Evolutionary conservation across 148 eudicot species (phyloP), one percentile per base, ranked within the genome.

Genomic region (Heliosperma pusillum): DNA sequence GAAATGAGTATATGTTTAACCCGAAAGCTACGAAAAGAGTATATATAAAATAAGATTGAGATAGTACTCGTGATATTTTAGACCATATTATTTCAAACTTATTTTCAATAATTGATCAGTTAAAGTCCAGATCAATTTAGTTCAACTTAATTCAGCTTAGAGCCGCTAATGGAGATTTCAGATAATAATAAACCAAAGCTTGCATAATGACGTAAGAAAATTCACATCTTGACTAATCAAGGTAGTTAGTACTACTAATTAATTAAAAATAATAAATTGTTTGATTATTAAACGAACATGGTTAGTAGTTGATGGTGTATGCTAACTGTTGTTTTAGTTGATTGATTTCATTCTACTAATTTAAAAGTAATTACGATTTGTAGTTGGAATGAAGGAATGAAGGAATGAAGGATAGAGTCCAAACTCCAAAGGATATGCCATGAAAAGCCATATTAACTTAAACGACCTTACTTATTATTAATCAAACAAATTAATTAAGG

Each of bases 171-270:
- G 5, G 7, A 3, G 44, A 7, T 40, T 7, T 40, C 44, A 40
- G 44, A 40, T 5, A 42, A 10, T 42, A 42, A 3, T 42, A 42
- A n/a, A n/a, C n/a, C n/a, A n/a, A n/a, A n/a, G n/a, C n/a, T n/a
- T 42, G 8, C 45, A 10, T 59, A 3, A 61, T 25, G 30, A 61
- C 3, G 0, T 57, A 58, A 25, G 33, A 59, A 61, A 26, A 25
- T 61, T 13, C 66, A 12, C 27, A 24, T 59, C 64, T 59, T 9
- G 27, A 13, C 36, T 24, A 26, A 61, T 61, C 33, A 10, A 7
- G 66, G 36, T 61, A 27, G 30, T 61, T 61, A 61, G 66, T 19
- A 61, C 65, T 19, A 61, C 65, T 61, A 61, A 61, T 22, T 15
- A 21, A 61, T 22, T 5, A 61, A 10, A 10, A 24, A 10, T 61